Evolutionary conservation across 2,329 filamentous ascomycete species (phyloP).

Genomic region (Aureobasidium melanogenum): DNA sequence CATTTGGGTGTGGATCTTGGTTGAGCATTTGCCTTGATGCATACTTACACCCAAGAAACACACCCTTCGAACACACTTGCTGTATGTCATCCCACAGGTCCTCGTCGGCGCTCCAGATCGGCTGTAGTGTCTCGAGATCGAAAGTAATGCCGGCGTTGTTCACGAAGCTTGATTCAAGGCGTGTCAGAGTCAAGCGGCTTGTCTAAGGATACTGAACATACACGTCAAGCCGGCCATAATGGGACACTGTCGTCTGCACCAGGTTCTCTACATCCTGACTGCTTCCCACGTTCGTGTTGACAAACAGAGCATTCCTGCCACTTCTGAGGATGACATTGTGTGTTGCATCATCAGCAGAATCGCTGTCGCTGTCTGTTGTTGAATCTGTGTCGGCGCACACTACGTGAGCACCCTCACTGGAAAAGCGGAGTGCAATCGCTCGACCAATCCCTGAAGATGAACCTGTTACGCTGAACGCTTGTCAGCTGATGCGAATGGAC

Average conservation of each 20-base stretch:
- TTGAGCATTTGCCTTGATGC: conserved; percentile 28
- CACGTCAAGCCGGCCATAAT: conserved; percentile 11
- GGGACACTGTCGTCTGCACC: not conserved
- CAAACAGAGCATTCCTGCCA: conserved; percentile 8
- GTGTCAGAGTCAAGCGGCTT: not conserved
- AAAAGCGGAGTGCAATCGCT: conserved; percentile 23
- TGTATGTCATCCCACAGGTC: conserved; percentile 29
- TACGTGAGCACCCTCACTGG: conserved; percentile 23
- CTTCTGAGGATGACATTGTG: conserved; percentile 1
- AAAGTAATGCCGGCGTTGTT: conserved; percentile 30
- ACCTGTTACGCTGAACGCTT: conserved; percentile 15
- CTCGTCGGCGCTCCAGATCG: conserved; percentile 22
- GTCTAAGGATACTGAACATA: not conserved
- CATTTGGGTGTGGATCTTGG: conserved; percentile 24
- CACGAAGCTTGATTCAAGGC: conserved; percentile 17
- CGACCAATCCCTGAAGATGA: conserved; percentile 24
- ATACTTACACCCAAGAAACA: conserved; percentile 33
- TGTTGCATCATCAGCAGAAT: not conserved
- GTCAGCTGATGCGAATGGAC: not conserved
- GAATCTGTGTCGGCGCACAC: conserved; percentile 24
- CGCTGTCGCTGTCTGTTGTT: not conserved
- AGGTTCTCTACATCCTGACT: conserved; percentile 6
- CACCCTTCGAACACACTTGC: conserved; percentile 29
- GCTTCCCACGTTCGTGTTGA: conserved; percentile 2
- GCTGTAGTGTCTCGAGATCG: conserved; percentile 18